Base-by-base conservation (phyloP, 305 asterid genomes). In the Caryopteris hybrid region DNA sequence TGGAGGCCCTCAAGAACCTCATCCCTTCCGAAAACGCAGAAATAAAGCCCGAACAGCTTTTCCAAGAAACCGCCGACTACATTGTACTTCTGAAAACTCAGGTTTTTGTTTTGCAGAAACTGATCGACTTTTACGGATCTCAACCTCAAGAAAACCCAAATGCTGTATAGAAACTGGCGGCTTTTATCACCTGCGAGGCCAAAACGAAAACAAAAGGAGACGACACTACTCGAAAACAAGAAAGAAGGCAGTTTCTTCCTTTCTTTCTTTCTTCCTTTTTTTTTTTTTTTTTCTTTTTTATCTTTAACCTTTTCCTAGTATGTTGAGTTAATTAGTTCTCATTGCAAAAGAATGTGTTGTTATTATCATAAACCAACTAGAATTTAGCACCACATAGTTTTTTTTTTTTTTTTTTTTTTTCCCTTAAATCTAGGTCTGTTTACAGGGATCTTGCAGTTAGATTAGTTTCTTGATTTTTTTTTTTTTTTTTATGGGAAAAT, bases 21-120 rank as follows among this genome's bases (percentile, higher is more conserved):
- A 73, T 91, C 18, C 96, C 95, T 0, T 80, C 80, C 12, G 78
- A 80, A n/a, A 76, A 51, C 38, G 80, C 70, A 0, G 90, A 80
- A 10, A 61, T 83, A 51, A 89, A 84, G 64, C 60, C 84, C 6
- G 96, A 87, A 21, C 79, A 85, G 48, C 68, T 89, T 39, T 89
- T 87, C 36, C 78, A 80, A 61, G 88, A 87, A 65, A 82, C 96
- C 10, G 89, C 95, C 17, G 83, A 87, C 56, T 87, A 87, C 89
- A 87, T 89, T 68, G 86, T 83, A 14, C 88, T 76, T 45, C 80
- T 83, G 51, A 75, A 76, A 72, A 75, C 88, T 12, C 86, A 84
- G 81, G 87, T 89, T 58, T 64, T 79, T 18, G 79, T 89, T 67
- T 55, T 89, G 77, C 95, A 85, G 81, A 84, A 85, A 64, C 47